Evolutionary conservation across 371 early-diverging fungal species (phyloP).

Genomic region (Dichotomocladium elegans): DNA sequence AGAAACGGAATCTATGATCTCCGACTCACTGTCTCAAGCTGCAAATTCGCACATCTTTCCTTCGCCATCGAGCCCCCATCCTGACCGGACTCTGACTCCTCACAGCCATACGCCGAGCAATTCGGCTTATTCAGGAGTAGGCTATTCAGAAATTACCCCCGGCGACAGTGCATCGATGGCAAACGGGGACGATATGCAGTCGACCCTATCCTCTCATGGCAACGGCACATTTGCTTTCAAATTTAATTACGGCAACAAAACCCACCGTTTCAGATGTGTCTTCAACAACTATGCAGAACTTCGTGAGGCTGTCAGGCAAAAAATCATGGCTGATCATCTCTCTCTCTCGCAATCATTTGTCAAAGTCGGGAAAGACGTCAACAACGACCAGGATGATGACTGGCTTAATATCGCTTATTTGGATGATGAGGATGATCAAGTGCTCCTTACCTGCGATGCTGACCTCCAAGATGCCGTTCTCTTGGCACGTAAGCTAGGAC

Average conservation of each 20-base stretch:
- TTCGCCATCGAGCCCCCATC: conserved; percentile 24
- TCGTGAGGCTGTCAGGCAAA: conserved; percentile 30
- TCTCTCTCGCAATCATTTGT: conserved; percentile 22
- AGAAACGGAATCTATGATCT: conserved; percentile 48
- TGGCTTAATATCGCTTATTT: conserved; percentile 68
- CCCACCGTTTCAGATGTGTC: conserved; percentile 32
- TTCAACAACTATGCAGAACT: conserved; percentile 20
- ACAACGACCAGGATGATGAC: conserved; percentile 14
- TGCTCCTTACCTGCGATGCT: conserved; percentile 70
- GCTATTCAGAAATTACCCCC: conserved; percentile 38
- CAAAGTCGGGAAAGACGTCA: conserved; percentile 8
- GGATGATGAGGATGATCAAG: conserved; percentile 89
- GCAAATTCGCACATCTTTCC: conserved; percentile 27
- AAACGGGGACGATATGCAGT: conserved; percentile 21
- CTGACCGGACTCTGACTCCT: conserved; percentile 23
- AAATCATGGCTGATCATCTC: conserved; percentile 34
- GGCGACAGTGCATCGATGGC: conserved; percentile 38
- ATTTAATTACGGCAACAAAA: conserved; percentile 31
- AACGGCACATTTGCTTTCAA: conserved; percentile 36
- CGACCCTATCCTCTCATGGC: conserved; percentile 7
- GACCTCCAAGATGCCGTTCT: conserved; percentile 85
- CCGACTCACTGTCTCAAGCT: conserved; percentile 39
- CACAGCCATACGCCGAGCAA: conserved; percentile 19
- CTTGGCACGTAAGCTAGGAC: conserved; percentile 73
- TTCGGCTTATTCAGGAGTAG: conserved; percentile 16